Evolutionary conservation across 257 asterid species (phyloP), one percentile per base, ranked within the genome.

Genomic region (Capsicum pubescens): DNA sequence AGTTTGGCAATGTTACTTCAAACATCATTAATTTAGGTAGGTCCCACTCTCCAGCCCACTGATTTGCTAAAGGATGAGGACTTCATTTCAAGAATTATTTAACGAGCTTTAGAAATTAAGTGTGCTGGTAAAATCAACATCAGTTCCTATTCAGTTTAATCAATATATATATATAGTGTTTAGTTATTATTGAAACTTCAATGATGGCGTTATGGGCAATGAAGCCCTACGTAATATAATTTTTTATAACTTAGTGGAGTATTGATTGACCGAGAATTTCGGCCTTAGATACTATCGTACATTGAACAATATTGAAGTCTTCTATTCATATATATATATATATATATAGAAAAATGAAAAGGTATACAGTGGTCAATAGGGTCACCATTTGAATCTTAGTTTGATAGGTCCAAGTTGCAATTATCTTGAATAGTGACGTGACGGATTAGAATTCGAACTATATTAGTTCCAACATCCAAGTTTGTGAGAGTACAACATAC

Each of bases 191-290:
- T 58, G 79, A n/a, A 67, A 64, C 56, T 50, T 85, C 59, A 85
- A 89, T 84, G 84, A 89, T 89, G 86, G 77, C 85, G 36, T 82
- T 85, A 59, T 79, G 76, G 61, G 78, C 85, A 76, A 76, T 54
- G 63, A 26, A 76, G 16, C 46, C 82, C 82, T 83, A 85, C 50
- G 52, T 68, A 36, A 68, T 68, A 80, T 44, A 55, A 64, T 70
- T 46, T 80, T 79, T 86, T 80, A 86, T 21, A 72, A 66, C 81
- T 67, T 52, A 86, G 90, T 87, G 90, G 89, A 85, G 81, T 26
- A 78, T 58, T 83, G 79, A 88, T 87, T 88, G 84, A 64, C 86
- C 89, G 87, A 68, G 70, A 85, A 82, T 89, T 85, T 86, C 86
- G 89, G 88, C 86, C 83, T 81, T 79, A 59, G n/a, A 42, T 15